Evolutionary conservation across 192 early-diverging fungal species (phyloP).

Genomic region (Phycomyces nitens): DNA sequence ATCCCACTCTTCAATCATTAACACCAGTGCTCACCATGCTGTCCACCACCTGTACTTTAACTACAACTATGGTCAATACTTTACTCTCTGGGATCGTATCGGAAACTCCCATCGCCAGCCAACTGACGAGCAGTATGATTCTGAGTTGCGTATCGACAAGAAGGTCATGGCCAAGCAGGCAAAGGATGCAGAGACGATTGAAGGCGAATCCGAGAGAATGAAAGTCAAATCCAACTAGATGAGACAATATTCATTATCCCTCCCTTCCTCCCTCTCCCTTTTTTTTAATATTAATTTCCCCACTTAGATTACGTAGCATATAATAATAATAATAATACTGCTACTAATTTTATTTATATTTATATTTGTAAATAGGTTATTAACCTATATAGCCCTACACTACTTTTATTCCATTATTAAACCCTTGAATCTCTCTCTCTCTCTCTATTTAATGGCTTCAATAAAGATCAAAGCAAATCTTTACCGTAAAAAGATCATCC

Average conservation of each 20-base stretch:
- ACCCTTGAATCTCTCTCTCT: too few relatives aligned
- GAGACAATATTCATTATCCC: background rate
- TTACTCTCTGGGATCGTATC: conserved; percentile 87
- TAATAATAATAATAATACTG: too few relatives aligned
- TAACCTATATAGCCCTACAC: too few relatives aligned
- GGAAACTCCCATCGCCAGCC: conserved; percentile 70
- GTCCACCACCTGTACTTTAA: conserved; percentile 98
- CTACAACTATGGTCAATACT: conserved; percentile 99
- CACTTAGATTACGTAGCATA: too few relatives aligned
- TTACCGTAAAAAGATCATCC: too few relatives aligned
- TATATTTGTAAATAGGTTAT: too few relatives aligned
- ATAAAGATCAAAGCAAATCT: too few relatives aligned
- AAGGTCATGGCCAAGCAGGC: conserved; percentile 64
- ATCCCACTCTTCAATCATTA: conserved; percentile 64
- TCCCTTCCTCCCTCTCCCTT: background rate
- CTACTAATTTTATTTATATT: too few relatives aligned
- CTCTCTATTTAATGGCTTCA: too few relatives aligned
- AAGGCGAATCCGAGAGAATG: conserved; percentile 19
- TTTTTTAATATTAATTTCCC: background rate
- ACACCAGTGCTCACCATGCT: conserved; percentile 93
- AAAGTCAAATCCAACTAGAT: conserved; percentile 15
- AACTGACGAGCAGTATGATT: conserved; percentile 61
- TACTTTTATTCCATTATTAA: too few relatives aligned
- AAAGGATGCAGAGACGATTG: conserved; percentile 54
- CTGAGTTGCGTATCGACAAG: conserved; percentile 55